Percentiles rank a stretch among this genome's conserved stretches.
Conservation (phyloP, 1,139 yeast species). For the Blastobotrys ciferrii region DNA sequence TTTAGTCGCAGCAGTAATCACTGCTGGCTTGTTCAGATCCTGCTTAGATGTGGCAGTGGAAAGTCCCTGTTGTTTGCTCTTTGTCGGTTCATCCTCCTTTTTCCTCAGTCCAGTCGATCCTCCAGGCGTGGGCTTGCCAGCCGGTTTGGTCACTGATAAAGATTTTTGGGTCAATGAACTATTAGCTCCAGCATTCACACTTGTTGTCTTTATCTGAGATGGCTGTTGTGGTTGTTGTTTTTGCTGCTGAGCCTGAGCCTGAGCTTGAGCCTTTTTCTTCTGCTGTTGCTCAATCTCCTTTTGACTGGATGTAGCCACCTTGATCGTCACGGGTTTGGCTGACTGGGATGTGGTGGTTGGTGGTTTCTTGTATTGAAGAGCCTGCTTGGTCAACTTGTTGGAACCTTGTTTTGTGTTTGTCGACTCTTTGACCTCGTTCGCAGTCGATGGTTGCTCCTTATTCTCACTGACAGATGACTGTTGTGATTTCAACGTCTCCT, state of each 20-base stretch:
- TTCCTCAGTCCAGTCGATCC: slow-evolving; percentile 2
- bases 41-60: background rate
- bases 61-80: background rate
- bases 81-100: slow-evolving; percentile 1
- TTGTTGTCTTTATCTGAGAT: background rate
- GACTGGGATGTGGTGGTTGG: background rate
- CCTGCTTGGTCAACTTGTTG: slow-evolving; percentile 12
- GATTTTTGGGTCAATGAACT: slow-evolving; percentile 15
- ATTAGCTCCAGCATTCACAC: background rate
- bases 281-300: slow-evolving; percentile 12
- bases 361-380: slow-evolving; percentile 12
- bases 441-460: background rate
- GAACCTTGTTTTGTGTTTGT: background rate
- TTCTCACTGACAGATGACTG: too few relatives aligned
- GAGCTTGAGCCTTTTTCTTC: slow-evolving; percentile 6
- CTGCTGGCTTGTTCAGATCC: background rate
- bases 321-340: slow-evolving; percentile 15
- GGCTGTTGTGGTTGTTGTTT: background rate
- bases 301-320: slow-evolving; percentile 17
- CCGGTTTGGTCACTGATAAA: background rate
- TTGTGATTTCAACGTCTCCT: too few relatives aligned
- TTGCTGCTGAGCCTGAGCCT: slow-evolving; percentile 4
- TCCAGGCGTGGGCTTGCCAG: slow-evolving; percentile 1
- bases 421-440: background rate
- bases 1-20: background rate